Evolutionary conservation across 2,329 filamentous ascomycete species (phyloP).

Genomic region (Colletotrichum coccodes): DNA sequence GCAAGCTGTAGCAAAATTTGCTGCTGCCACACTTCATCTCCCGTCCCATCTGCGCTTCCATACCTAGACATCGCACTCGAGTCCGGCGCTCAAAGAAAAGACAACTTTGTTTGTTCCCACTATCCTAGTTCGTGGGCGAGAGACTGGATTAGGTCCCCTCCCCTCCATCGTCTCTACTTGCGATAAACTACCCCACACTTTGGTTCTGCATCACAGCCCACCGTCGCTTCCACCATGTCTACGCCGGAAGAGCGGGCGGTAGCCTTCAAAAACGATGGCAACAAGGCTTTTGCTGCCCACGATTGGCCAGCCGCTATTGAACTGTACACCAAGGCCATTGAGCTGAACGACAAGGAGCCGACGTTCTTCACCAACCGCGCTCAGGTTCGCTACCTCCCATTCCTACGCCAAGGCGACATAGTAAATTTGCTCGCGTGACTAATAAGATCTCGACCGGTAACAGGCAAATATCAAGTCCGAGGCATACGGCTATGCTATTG

Average conservation of each 20-base stretch:
- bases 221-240: slow-evolving; percentile 46
- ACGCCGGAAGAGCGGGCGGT: slow-evolving; percentile 73
- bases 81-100: not conserved
- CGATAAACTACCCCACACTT: slow-evolving; percentile 26
- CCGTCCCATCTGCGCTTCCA: not conserved
- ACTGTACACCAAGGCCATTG: slow-evolving; percentile 88
- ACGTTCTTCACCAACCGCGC: slow-evolving; percentile 95
- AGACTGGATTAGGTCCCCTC: not conserved
- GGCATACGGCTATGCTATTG: slow-evolving; percentile 91
- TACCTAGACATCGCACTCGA: not conserved
- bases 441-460: slow-evolving; percentile 39
- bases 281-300: slow-evolving; percentile 88
- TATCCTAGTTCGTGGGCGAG: slow-evolving; percentile 10
- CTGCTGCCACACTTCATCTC: slow-evolving; percentile 4
- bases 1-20: slow-evolving; percentile 21
- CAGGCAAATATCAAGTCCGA: slow-evolving; percentile 96
- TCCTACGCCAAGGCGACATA: slow-evolving; percentile 2
- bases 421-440: slow-evolving; percentile 55
- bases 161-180: slow-evolving; percentile 2
- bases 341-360: slow-evolving; percentile 82
- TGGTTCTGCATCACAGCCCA: slow-evolving; percentile 1
- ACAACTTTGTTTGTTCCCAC: slow-evolving; percentile 4
- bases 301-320: slow-evolving; percentile 87
- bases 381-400: slow-evolving; percentile 69
- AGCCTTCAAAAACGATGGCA: slow-evolving; percentile 92